Base-by-base conservation (phyloP, 148 eudicot genomes). In the Oxyria digyna region DNA sequence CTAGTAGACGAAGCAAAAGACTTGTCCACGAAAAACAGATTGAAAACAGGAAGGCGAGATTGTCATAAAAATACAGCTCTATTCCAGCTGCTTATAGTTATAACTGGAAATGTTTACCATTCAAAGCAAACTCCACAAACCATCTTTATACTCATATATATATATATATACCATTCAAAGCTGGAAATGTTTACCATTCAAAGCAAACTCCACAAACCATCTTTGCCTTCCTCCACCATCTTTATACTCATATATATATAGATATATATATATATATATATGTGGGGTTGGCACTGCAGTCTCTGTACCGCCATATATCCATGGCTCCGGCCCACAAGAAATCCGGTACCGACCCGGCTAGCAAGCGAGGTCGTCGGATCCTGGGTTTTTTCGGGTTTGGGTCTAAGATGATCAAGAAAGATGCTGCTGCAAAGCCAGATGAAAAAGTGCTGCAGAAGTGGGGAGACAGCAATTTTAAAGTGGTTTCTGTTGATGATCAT, bases 61-160 rank as follows among this genome's bases (percentile, higher is more conserved):
- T n/a, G n/a, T n/a, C n/a, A n/a, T n/a, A n/a, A n/a, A n/a, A n/a
- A 45, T 52, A 52, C 59, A 52, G 59, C 59, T 52, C 59, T 52
- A 20, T 18, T 52, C 59, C 59, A 52, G 59, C 59, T 52, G 59
- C 59, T 52, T 52, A 52, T 21, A 8, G 6, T 13, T 52, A 52
- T n/a, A 14, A 52, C 29, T 52, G 59, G 21, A 50, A 18, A 50
- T 50, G 59, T 9, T 52, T 21, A 52, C 29, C 50, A 45, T 45
- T 45, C 50, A 45, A 45, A 45, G 50, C 50, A 14, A 45, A 3
- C 50, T 14, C 50, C 50, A n/a, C n/a, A n/a, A n/a, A 45, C 18
- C 18, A 45, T 17, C 7, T 45, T 45, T 45, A 13, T 11, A 14
- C 18, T 15, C 50, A 15, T 45, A 1, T n/a, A n/a, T n/a, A n/a